A percentile compares a stretch with the other conserved stretches of the same genome.
phyloP scores from a whole-genome alignment of 148 eudicot genomes.

The Silene conica region DNA sequence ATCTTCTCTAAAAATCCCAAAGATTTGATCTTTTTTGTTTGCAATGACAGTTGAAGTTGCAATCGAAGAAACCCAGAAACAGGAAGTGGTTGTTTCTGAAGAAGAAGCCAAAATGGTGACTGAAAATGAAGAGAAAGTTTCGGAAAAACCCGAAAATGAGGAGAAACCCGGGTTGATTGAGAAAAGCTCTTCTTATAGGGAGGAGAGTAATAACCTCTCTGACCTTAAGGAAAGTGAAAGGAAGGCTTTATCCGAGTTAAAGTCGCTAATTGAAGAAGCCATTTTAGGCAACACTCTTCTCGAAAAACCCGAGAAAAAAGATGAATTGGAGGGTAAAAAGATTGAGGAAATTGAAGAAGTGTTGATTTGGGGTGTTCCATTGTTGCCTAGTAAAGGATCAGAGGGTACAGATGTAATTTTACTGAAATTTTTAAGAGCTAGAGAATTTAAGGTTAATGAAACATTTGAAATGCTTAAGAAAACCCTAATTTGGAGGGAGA shows the following conservation, averaged over 20 bases:
- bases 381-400: conserved; percentile 41
- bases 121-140: conserved; percentile 11
- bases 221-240: conserved; percentile 53
- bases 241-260: conserved; percentile 49
- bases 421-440: conserved; percentile 59
- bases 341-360: conserved; percentile 20
- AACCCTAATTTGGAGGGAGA: conserved; percentile 54
- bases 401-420: conserved; percentile 44
- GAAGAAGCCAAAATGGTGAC: conserved; percentile 15
- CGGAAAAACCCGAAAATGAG: conserved; percentile 15
- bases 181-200: conserved; percentile 53
- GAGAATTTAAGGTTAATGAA: conserved; percentile 56
- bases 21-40: not conserved
- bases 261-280: conserved; percentile 46
- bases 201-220: conserved; percentile 54
- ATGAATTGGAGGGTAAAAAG: conserved; percentile 11
- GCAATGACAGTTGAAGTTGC: conserved; percentile 37
- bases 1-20: conserved; percentile 4
- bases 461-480: conserved; percentile 57
- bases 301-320: conserved; percentile 3
- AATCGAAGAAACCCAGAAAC: conserved; percentile 30
- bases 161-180: conserved; percentile 26
- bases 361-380: conserved; percentile 57
- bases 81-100: conserved; percentile 21
- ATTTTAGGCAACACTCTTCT: conserved; percentile 35